A percentile compares a stretch with the other conserved stretches of the same genome.
Evolutionary conservation across 1,284 basidiomycete species (phyloP).

Genomic region (Apiotrichum sp.): DNA sequence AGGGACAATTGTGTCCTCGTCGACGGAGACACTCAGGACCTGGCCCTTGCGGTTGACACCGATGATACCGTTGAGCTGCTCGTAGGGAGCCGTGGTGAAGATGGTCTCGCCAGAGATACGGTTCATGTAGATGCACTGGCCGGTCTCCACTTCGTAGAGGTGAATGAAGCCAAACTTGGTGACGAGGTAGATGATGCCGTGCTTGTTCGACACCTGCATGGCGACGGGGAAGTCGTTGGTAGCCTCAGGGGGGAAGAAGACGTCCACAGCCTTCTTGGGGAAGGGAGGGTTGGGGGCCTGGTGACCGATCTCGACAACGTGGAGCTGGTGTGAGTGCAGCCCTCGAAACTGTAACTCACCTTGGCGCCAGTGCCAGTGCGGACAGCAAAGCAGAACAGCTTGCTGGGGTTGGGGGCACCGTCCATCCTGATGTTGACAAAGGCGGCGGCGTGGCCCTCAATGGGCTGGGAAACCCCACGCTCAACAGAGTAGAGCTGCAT

Average conservation of each 20-base stretch:
- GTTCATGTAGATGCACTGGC: conserved; percentile 99
- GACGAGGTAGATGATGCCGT: conserved; percentile 95
- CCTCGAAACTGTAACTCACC: conserved; percentile 51
- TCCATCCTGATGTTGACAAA: conserved; percentile 91
- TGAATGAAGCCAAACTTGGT: conserved; percentile 99
- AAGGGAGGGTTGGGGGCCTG: conserved; percentile 91
- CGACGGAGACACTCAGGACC: conserved; percentile 92
- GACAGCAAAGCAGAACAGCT: conserved; percentile 93
- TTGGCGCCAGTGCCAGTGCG: conserved; percentile 94
- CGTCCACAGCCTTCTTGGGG: conserved; percentile 96
- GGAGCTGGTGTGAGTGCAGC: conserved; percentile 59
- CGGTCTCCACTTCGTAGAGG: conserved; percentile 97
- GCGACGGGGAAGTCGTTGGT: conserved; percentile 99
- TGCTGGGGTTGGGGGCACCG: conserved; percentile 72
- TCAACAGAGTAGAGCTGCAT: conserved; percentile 80
- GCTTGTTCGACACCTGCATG: conserved; percentile 97
- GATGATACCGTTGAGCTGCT: conserved; percentile 89
- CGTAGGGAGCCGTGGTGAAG: conserved; percentile 96
- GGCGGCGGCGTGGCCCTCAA: conserved; percentile 96
- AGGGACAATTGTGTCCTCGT: conserved; percentile 92
- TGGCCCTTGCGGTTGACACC: conserved; percentile 99
- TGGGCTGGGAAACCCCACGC: conserved; percentile 94
- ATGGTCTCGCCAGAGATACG: conserved; percentile 99
- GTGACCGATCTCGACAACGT: conserved; percentile 98
- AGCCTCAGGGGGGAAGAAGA: conserved; percentile 98